Conservation (phyloP, 495 filamentous ascomycete genomes). For the Neurospora africana region DNA sequence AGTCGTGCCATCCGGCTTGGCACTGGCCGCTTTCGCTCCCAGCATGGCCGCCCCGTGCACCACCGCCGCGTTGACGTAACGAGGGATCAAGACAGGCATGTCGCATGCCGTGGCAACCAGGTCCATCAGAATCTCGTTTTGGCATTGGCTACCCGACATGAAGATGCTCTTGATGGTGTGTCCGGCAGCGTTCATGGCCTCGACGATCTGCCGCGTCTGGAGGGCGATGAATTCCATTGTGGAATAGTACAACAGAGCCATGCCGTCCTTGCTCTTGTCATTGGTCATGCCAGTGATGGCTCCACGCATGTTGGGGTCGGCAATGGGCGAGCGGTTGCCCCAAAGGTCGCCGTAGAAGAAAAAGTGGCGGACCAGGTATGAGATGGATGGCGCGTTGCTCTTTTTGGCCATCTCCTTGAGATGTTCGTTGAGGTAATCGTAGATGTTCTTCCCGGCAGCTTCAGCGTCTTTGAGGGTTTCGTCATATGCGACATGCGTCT, state of each 20-base stretch:
- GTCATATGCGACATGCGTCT: conserved; percentile 82
- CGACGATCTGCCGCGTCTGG: conserved; percentile 90
- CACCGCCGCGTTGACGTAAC: conserved; percentile 91
- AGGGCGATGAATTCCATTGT: conserved; percentile 96
- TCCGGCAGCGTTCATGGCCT: conserved; percentile 78
- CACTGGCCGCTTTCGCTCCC: conserved; percentile 85
- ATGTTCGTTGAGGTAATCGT: conserved; percentile 88
- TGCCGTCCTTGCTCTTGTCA: conserved; percentile 72
- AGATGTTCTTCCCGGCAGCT: conserved; percentile 71
- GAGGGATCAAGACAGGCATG: conserved; percentile 84
- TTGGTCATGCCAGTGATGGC: conserved; percentile 74
- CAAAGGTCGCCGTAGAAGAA: conserved; percentile 99
- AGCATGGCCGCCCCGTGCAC: conserved; percentile 96
- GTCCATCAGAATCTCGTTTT: conserved; percentile 82
- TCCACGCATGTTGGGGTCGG: conserved; percentile 84
- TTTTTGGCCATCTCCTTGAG: conserved; percentile 63
- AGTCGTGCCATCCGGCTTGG: conserved; percentile 60
- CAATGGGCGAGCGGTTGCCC: conserved; percentile 90
- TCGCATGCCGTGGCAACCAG: conserved; percentile 83
- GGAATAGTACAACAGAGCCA: conserved; percentile 85
- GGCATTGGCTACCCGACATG: conserved; percentile 96
- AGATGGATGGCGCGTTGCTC: conserved; percentile 58
- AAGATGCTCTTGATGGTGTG: conserved; percentile 86
- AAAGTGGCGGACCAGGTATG: conserved; percentile 80
- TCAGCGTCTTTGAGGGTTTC: conserved; percentile 66